These are phyloP conservation scores for Cryptosporidium meleagridis DNA, from an alignment of 169 alveolate genomes.

Conservation along the genomic window DNA sequence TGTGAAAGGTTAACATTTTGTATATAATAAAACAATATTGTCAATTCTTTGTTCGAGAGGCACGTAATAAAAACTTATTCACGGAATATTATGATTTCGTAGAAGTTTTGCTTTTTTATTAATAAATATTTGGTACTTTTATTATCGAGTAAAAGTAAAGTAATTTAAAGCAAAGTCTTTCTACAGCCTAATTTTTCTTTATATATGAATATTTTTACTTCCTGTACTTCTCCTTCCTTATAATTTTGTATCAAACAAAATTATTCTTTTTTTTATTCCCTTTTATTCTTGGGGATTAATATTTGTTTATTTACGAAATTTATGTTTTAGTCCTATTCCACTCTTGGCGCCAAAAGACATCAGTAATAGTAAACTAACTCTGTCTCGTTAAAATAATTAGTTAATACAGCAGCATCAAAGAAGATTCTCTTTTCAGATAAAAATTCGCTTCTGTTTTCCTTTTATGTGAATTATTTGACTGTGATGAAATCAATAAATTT, in stretches of 20 bases:
- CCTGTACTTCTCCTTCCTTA: not conserved
- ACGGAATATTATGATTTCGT: not conserved
- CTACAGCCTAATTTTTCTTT: not conserved
- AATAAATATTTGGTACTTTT: not conserved
- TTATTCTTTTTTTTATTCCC: constrained; percentile 4
- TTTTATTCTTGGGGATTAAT: constrained; percentile 30
- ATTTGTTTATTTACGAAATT: constrained; percentile 29
- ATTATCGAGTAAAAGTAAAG: not conserved
- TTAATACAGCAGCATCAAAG: not conserved
- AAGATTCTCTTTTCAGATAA: not conserved
- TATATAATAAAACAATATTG: not conserved
- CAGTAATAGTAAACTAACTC: constrained; percentile 14
- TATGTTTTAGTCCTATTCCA: constrained; percentile 50
- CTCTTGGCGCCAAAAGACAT: constrained; percentile 13
- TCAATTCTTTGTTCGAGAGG: not conserved
- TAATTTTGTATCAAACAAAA: constrained; percentile 11
- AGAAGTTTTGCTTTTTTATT: not conserved
- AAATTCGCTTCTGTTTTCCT: not conserved
- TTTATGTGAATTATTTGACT: not conserved
- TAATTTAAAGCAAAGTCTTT: not conserved
- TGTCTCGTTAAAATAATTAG: not conserved
- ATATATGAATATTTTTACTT: not conserved
- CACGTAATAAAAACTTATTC: not conserved
- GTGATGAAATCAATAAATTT: too few species aligned
- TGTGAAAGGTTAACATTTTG: constrained; percentile 86